Base-by-base conservation (phyloP, 1,284 basidiomycete species). In the Ceratobasidium papillatum region DNA sequence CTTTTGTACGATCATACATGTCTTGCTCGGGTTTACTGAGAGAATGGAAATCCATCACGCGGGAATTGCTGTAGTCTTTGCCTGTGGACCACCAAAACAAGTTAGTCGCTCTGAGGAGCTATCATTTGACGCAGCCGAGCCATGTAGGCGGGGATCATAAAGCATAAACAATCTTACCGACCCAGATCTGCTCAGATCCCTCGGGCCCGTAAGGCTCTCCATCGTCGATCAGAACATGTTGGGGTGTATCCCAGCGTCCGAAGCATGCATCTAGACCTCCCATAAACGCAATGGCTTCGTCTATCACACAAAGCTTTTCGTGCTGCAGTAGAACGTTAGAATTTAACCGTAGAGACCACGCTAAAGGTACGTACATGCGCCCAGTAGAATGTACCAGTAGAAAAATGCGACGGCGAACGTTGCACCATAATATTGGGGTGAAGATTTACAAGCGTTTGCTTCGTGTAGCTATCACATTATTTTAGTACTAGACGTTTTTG, bases 321-420 rank as follows among this genome's bases (percentile, higher is more conserved):
- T 99, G 98, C 91, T 96, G 81, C 66, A 64, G 61, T 66, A 25
- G 30, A 25, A 19, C 4, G 30, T 75, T 32, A 65, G 54, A 32
- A 19, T 45, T 19, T 17, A n/a, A 38, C 41, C 32, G 22, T n/a
- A 5, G 61, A 14, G 43, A n/a, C 27, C 1, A 11, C 14, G 36
- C 30, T 43, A 43, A 14, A 38, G n/a, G 32, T 5, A 83, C 90
- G 79, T 79, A 95, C 94, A 83, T 98, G 96, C 38, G 95, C 95
- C 97, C 97, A 99, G 81, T 98, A 98, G 81, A 98, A 95, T 0
- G 96, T 99, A 2, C 97, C 96, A 0, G 96, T 98, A 80, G 96
- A 94, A 82, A 99, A 96, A 83, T 99, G 97, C 3, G 95, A 97
- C 0, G 98, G 98, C 14, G 96, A 99, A 49, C 98, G 90, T 82